phyloP scores from a whole-genome alignment of 73 alveolate species.

The Paramecium caudatum region DNA sequence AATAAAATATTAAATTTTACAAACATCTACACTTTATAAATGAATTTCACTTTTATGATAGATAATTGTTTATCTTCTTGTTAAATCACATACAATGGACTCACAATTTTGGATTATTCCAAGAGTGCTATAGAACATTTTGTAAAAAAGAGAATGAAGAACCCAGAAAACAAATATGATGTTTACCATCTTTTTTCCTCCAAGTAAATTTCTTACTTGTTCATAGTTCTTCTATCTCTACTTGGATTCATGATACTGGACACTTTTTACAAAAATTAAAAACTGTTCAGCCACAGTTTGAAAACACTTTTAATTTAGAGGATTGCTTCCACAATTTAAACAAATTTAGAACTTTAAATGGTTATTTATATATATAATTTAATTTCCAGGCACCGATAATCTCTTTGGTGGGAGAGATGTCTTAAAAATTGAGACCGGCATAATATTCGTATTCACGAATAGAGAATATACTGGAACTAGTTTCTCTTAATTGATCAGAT shows the following conservation, averaged over 20 bases:
- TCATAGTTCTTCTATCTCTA: conserved; percentile 49
- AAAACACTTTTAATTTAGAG: conserved; percentile 5
- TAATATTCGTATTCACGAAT: conserved; percentile 14
- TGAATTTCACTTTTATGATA: conserved; percentile 46
- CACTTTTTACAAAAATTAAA: conserved; percentile 31
- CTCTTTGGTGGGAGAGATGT: conserved; percentile 67
- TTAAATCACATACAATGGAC: conserved; percentile 64
- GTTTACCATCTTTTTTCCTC: conserved; percentile 62
- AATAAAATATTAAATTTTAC: conserved; percentile 4
- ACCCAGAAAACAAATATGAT: conserved; percentile 40
- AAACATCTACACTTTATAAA: neutral
- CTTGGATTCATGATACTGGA: conserved; percentile 52
- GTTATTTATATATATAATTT: conserved; percentile 47
- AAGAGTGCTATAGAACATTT: conserved; percentile 65
- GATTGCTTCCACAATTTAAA: conserved; percentile 51
- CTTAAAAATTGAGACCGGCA: conserved; percentile 18
- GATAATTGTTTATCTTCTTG: conserved; percentile 70
- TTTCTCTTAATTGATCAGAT: neutral
- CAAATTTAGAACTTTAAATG: conserved; percentile 51
- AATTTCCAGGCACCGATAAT: conserved; percentile 54
- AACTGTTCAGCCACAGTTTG: conserved; percentile 29
- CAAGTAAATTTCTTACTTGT: conserved; percentile 15
- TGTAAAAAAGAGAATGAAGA: conserved; percentile 58
- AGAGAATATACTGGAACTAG: neutral
- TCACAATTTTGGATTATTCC: conserved; percentile 53